Percentiles rank a stretch among this genome's conserved stretches.
These are phyloP conservation scores for Dryadomyces quercivorus DNA, from an alignment of 2,329 filamentous ascomycete species.

Conservation along the genomic window DNA sequence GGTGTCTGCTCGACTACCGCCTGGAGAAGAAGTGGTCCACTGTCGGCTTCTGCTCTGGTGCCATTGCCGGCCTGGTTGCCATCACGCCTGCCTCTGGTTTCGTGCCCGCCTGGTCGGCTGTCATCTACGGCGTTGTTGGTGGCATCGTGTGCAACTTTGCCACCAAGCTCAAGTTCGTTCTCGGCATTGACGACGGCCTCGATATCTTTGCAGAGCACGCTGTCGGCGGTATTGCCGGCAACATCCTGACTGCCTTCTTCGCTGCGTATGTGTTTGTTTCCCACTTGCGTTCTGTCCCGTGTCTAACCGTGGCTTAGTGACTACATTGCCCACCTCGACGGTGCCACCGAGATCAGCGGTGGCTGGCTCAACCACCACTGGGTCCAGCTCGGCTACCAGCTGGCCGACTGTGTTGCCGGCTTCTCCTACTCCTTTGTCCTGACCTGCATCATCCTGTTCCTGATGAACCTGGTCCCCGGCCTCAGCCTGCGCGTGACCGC, in stretches of 20 bases:
- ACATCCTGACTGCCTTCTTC: conserved; percentile 67
- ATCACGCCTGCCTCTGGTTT: conserved; percentile 77
- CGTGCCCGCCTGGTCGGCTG: conserved; percentile 53
- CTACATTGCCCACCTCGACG: conserved; percentile 64
- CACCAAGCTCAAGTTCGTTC: conserved; percentile 66
- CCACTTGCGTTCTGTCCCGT: neutral
- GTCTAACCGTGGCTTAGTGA: conserved; percentile 29
- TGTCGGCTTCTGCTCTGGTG: conserved; percentile 85
- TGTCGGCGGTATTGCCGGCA: conserved; percentile 69
- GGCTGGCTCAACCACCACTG: conserved; percentile 64
- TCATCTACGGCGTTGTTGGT: conserved; percentile 45
- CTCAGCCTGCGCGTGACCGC: conserved; percentile 54
- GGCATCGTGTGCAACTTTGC: conserved; percentile 69
- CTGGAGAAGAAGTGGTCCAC: conserved; percentile 92
- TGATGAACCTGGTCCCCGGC: conserved; percentile 59
- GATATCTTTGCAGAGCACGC: conserved; percentile 88
- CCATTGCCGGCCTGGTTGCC: conserved; percentile 75
- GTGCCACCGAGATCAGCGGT: conserved; percentile 43
- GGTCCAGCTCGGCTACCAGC: conserved; percentile 58
- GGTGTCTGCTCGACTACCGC: conserved; percentile 77
- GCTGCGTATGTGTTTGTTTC: conserved; percentile 41
- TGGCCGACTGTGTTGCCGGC: conserved; percentile 53
- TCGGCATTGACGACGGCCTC: conserved; percentile 76
- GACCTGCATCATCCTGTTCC: conserved; percentile 56
- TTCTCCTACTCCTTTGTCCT: conserved; percentile 56